Conservation (phyloP, 2,329 filamentous ascomycete species). For the Aureobasidium sp. region DNA sequence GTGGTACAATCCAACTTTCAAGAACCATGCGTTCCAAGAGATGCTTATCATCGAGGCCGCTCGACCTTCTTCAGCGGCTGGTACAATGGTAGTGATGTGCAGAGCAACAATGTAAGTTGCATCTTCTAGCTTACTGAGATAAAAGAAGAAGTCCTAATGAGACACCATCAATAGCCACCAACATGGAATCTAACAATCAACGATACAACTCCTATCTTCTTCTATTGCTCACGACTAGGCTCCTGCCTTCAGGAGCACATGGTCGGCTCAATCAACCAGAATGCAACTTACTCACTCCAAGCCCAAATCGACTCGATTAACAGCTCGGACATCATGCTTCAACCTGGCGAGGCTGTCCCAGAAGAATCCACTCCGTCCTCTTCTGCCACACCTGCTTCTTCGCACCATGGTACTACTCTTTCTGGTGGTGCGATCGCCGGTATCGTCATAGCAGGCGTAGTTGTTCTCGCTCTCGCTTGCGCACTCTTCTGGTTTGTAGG, state of each 20-base stretch:
- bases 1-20: slow-evolving; percentile 36
- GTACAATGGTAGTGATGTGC: slow-evolving; percentile 16
- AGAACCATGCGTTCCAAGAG: slow-evolving; percentile 35
- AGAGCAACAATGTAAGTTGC: not conserved
- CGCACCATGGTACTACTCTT: slow-evolving; percentile 21
- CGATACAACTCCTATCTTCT: slow-evolving; percentile 58
- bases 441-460: slow-evolving; percentile 56
- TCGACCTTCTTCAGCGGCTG: slow-evolving; percentile 23
- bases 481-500: slow-evolving; percentile 60
- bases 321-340: slow-evolving; percentile 26
- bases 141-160: not conserved
- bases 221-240: slow-evolving; percentile 60
- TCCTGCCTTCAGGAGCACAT: slow-evolving; percentile 62
- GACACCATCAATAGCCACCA: slow-evolving; percentile 15
- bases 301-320: slow-evolving; percentile 21
- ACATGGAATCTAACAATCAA: slow-evolving; percentile 43
- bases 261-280: slow-evolving; percentile 68
- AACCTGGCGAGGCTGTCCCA: slow-evolving; percentile 35
- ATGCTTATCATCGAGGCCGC: slow-evolving; percentile 19
- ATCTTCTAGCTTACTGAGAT: not conserved
- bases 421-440: slow-evolving; percentile 37
- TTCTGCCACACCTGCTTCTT: slow-evolving; percentile 19
- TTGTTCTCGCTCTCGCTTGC: slow-evolving; percentile 54
- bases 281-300: slow-evolving; percentile 23
- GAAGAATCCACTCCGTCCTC: slow-evolving; percentile 25